Percentiles rank a stretch among this genome's conserved stretches.
These are phyloP conservation scores for Discostella pseudostelligera DNA, from an alignment of 108 stramenopile genomes.

Conservation along the genomic window DNA sequence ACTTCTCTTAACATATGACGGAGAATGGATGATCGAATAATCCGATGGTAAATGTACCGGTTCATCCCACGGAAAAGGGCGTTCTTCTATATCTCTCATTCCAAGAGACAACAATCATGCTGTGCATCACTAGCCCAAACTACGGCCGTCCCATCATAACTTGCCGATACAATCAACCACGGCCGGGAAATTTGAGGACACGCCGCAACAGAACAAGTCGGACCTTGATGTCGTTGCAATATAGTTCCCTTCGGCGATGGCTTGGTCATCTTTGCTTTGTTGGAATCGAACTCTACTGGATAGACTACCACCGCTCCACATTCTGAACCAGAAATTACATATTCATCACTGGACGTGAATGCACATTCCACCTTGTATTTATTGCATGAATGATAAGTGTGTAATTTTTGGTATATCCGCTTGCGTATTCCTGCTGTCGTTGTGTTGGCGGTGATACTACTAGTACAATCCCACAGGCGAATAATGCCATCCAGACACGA, in stretches of 20 bases:
- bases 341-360: conserved; percentile 68
- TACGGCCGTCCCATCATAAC: conserved; percentile 68
- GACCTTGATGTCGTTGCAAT: conserved; percentile 35
- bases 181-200: conserved; percentile 51
- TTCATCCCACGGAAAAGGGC: no score
- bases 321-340: conserved; percentile 66
- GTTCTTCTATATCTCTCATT: no score
- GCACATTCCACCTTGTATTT: conserved; percentile 65
- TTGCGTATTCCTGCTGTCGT: conserved; percentile 51
- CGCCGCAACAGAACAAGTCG: conserved; percentile 60
- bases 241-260: conserved; percentile 7
- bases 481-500: conserved; percentile 80
- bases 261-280: background rate
- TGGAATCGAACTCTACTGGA: conserved; percentile 15
- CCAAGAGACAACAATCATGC: conserved; percentile 5
- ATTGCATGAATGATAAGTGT: conserved; percentile 52
- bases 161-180: conserved; percentile 62
- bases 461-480: conserved; percentile 52
- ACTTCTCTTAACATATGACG: conserved; percentile 26
- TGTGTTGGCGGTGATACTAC: conserved; percentile 34
- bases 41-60: no score
- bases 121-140: conserved; percentile 67
- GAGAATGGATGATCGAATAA: no score
- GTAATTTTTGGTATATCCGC: conserved; percentile 22
- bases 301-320: conserved; percentile 70